phyloP scores from a whole-genome alignment of 108 stramenopile species.

The Nitzschia palea region DNA sequence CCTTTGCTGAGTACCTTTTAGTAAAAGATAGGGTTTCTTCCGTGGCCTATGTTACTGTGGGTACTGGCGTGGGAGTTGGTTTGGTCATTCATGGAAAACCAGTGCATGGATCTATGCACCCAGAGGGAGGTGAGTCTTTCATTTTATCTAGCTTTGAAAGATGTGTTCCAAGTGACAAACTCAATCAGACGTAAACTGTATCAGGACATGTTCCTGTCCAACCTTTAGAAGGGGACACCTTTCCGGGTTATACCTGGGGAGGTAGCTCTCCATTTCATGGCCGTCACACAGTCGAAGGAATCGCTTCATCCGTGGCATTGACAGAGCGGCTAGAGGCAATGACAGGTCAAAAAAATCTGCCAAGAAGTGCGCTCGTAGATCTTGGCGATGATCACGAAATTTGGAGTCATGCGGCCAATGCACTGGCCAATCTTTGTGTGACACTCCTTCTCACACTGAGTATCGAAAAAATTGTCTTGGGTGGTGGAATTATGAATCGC shows the following conservation, averaged over 20 bases:
- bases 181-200: not conserved
- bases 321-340: conserved; percentile 59
- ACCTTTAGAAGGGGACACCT: conserved; percentile 72
- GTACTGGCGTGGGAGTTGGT: conserved; percentile 96
- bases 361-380: conserved; percentile 47
- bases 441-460: conserved; percentile 77
- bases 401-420: conserved; percentile 91
- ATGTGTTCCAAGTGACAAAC: not conserved
- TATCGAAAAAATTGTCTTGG: conserved; percentile 88
- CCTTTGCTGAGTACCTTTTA: conserved; percentile 81
- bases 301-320: conserved; percentile 70
- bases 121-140: conserved; percentile 76
- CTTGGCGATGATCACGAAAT: conserved; percentile 77
- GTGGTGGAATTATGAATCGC: conserved; percentile 93
- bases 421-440: conserved; percentile 89
- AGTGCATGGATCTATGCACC: conserved; percentile 94
- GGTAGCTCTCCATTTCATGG: conserved; percentile 64
- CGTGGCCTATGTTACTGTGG: conserved; percentile 89
- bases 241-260: conserved; percentile 86
- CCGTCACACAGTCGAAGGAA: conserved; percentile 69
- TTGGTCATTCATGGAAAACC: conserved; percentile 81
- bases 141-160: not conserved
- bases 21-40: conserved; percentile 42
- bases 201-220: conserved; percentile 61
- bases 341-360: conserved; percentile 10